Conservation (phyloP, 2,329 filamentous ascomycete species). For the Alternaria burnsii region DNA sequence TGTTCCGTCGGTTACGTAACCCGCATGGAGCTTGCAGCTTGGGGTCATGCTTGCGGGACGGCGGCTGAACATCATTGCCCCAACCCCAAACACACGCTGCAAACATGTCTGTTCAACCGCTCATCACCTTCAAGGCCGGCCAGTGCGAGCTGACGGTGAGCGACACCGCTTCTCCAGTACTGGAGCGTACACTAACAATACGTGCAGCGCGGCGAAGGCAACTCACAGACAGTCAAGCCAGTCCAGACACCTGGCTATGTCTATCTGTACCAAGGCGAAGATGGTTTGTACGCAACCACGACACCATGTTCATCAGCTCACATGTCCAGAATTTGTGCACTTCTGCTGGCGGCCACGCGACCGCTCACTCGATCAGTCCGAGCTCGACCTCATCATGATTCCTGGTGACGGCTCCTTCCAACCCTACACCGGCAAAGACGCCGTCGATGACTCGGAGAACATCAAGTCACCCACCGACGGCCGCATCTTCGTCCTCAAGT, state of each 20-base stretch:
- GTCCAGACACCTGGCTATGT: constrained; percentile 81
- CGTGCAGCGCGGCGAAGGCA: constrained; percentile 33
- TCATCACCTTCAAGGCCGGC: constrained; percentile 97
- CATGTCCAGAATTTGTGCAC: constrained; percentile 77
- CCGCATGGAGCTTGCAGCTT: constrained; percentile 19
- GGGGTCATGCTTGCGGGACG: constrained; percentile 1
- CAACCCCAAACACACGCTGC: constrained; percentile 19
- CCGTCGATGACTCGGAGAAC: constrained; percentile 62
- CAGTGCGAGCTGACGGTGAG: constrained; percentile 84
- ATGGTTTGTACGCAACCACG: constrained; percentile 66
- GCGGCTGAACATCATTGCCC: constrained; percentile 12
- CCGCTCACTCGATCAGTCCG: constrained; percentile 73
- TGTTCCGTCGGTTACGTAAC: constrained; percentile 17
- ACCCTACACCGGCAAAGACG: constrained; percentile 70
- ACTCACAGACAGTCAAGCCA: constrained; percentile 71
- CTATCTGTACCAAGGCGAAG: constrained; percentile 84
- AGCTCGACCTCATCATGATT: constrained; percentile 92
- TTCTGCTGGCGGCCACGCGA: constrained; percentile 95
- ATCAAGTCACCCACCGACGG: constrained; percentile 77
- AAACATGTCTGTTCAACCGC: constrained; percentile 80
- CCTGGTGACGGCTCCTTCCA: constrained; percentile 87
- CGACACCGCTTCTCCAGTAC: constrained; percentile 21
- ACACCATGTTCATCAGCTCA: constrained; percentile 19
- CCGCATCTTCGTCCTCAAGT: constrained; percentile 92
- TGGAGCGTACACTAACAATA: constrained; percentile 24